Evolutionary conservation across 495 filamentous ascomycete species (phyloP).

Genomic region (Neurospora sp.): DNA sequence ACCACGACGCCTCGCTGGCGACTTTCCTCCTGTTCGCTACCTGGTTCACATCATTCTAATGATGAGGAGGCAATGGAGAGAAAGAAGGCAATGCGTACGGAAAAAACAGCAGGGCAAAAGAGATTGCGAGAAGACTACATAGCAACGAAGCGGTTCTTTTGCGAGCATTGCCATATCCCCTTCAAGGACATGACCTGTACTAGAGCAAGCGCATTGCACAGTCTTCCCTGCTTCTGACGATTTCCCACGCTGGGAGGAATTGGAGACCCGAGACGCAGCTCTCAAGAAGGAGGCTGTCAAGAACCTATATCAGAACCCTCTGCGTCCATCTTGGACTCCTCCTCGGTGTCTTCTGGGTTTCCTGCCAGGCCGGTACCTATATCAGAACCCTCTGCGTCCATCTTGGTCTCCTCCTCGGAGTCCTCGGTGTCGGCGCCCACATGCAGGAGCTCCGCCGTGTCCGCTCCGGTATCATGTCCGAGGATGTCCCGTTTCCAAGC

Average conservation of each 20-base stretch:
- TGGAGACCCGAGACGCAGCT: neutral
- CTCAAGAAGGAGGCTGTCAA: neutral
- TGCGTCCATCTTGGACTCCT: too few relatives aligned
- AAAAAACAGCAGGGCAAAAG: too few relatives aligned
- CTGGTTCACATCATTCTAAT: slow-evolving; percentile 22
- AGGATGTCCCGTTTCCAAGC: neutral
- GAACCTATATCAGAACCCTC: neutral
- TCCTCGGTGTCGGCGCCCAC: slow-evolving; percentile 86
- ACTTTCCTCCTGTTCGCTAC: slow-evolving; percentile 26
- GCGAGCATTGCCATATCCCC: too few relatives aligned
- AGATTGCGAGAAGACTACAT: too few relatives aligned
- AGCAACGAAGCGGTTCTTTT: too few relatives aligned
- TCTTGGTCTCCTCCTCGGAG: slow-evolving; percentile 63
- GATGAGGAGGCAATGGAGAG: too few relatives aligned
- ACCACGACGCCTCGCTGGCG: slow-evolving; percentile 22
- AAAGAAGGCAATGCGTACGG: too few relatives aligned
- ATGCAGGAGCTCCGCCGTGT: slow-evolving; percentile 98
- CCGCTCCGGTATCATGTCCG: slow-evolving; percentile 71
- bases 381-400: slow-evolving; percentile 71
- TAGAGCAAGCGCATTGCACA: too few relatives aligned
- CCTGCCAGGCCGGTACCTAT: slow-evolving; percentile 30
- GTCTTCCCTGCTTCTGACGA: too few relatives aligned
- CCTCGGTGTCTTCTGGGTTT: slow-evolving; percentile 98
- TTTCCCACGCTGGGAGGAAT: too few relatives aligned
- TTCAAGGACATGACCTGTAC: too few relatives aligned